These are phyloP conservation scores for Backusella psychrophila DNA, from an alignment of 192 early-diverging fungal species.

Conservation along the genomic window DNA sequence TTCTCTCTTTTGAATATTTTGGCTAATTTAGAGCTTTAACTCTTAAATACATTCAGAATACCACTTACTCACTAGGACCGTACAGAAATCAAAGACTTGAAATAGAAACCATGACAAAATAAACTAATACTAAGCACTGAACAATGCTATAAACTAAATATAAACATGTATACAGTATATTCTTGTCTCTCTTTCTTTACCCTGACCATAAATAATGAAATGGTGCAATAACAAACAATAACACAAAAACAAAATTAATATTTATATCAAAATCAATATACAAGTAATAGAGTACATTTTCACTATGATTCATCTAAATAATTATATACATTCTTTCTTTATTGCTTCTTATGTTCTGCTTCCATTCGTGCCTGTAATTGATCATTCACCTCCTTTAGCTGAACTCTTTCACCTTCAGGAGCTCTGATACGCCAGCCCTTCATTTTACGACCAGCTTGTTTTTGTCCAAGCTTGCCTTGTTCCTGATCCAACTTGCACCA, in stretches of 20 bases:
- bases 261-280: neutral
- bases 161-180: too few relatives aligned
- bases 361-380: conserved; percentile 29
- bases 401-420: conserved; percentile 32
- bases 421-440: conserved; percentile 56
- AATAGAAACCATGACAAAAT: neutral
- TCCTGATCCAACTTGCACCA: conserved; percentile 39
- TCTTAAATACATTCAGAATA: neutral
- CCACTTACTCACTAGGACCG: neutral
- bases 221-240: neutral
- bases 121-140: neutral
- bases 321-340: conserved; percentile 12
- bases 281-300: neutral
- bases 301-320: neutral
- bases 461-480: conserved; percentile 38
- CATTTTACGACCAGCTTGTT: conserved; percentile 44
- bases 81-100: neutral
- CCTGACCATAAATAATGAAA: neutral
- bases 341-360: conserved; percentile 38
- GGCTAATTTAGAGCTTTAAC: neutral
- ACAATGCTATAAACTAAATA: neutral
- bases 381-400: conserved; percentile 39
- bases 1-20: neutral
- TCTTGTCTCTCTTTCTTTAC: neutral
- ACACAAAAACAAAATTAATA: neutral